Evolutionary conservation across 163 green algal genomes (phyloP).

Genomic region (Scenedesmus sp.): DNA sequence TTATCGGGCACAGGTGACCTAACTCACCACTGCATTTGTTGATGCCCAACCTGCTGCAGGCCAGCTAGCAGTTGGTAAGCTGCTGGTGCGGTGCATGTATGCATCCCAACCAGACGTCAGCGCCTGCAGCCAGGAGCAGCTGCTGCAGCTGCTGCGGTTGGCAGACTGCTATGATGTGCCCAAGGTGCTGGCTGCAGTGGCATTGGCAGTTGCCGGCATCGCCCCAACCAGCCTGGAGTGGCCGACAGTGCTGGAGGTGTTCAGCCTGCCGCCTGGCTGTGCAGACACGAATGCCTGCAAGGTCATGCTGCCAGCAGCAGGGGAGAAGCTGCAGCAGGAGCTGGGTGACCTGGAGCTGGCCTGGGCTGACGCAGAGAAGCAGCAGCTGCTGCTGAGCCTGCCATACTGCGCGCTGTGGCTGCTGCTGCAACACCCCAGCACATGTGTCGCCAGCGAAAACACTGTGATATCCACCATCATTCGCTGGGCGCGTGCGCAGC

Average conservation of each 20-base stretch:
- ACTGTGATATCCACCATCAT: not conserved
- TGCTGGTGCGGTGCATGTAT: conserved; percentile 10
- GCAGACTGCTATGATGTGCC: conserved; percentile 5
- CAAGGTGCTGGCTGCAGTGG: not conserved
- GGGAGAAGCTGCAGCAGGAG: not conserved
- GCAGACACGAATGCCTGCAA: not conserved
- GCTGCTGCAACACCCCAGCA: not conserved
- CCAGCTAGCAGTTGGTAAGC: not conserved
- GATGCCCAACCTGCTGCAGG: not conserved
- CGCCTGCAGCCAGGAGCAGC: not conserved
- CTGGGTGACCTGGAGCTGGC: conserved; percentile 19
- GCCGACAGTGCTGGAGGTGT: not conserved
- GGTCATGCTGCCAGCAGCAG: not conserved
- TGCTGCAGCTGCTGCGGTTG: conserved; percentile 21
- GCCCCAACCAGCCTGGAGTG: not conserved
- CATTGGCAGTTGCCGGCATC: not conserved
- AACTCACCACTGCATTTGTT: no score
- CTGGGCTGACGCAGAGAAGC: conserved; percentile 4
- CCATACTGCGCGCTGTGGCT: not conserved
- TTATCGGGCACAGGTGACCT: no score
- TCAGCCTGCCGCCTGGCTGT: not conserved
- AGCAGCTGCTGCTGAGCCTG: conserved; percentile 13
- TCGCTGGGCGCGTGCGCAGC: not conserved
- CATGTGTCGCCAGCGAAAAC: not conserved
- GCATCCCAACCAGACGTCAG: not conserved